A percentile compares a stretch with the other conserved stretches of the same genome.
These are phyloP conservation scores for Wallacemonas collosoma DNA, from an alignment of 208 protist species.

Conservation along the genomic window DNA sequence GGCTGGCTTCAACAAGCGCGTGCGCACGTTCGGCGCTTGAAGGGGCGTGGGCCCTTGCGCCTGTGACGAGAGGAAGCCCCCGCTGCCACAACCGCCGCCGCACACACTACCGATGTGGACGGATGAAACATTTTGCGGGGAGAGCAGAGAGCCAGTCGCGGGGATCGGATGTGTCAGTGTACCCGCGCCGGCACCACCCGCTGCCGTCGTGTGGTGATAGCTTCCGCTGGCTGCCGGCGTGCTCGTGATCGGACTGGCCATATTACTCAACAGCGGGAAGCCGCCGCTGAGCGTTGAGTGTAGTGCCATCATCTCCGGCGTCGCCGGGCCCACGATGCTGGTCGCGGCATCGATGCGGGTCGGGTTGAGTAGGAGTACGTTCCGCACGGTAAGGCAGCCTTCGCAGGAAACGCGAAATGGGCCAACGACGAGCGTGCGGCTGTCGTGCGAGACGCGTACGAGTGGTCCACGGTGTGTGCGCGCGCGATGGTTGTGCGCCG, in stretches of 20 bases:
- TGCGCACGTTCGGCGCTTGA: neutral
- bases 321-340: neutral
- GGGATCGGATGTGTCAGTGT: neutral
- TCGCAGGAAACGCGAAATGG: conserved; percentile 74
- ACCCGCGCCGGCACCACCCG: neutral
- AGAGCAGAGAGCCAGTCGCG: conserved; percentile 9
- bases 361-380: conserved; percentile 77
- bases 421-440: conserved; percentile 56
- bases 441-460: conserved; percentile 66
- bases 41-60: neutral
- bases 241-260: conserved; percentile 11
- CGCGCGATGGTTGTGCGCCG: neutral
- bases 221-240: neutral
- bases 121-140: neutral
- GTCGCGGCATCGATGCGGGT: conserved; percentile 30
- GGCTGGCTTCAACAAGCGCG: conserved; percentile 4
- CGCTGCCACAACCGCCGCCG: neutral
- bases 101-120: neutral
- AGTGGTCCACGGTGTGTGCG: conserved; percentile 13
- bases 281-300: neutral
- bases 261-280: neutral
- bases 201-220: neutral
- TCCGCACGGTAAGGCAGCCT: conserved; percentile 82
- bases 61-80: neutral
- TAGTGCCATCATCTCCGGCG: conserved; percentile 16